Evolutionary conservation across 169 alveolate species (phyloP).

Genomic region (Cardiosporidium cionae): DNA sequence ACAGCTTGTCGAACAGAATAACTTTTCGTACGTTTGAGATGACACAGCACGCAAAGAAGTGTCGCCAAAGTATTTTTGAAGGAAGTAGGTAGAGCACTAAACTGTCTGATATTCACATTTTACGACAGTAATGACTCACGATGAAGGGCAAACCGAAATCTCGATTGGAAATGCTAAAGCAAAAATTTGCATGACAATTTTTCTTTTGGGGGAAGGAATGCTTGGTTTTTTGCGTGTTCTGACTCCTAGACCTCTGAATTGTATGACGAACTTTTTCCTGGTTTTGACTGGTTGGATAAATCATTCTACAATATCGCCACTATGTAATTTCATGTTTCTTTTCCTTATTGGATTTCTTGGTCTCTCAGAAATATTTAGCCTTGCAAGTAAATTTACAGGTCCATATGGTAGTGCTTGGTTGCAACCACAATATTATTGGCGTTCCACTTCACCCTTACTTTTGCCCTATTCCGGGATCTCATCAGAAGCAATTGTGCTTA

Average conservation of each 20-base stretch:
- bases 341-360: slow-evolving; percentile 12
- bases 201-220: background rate
- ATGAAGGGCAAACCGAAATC: too few species aligned
- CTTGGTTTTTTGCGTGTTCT: slow-evolving; percentile 7
- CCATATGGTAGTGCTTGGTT: slow-evolving; percentile 23
- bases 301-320: background rate
- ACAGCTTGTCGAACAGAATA: too few species aligned
- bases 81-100: too few species aligned
- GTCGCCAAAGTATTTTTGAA: too few species aligned
- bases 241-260: slow-evolving; percentile 17
- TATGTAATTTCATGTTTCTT: background rate
- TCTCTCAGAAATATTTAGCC: slow-evolving; percentile 13
- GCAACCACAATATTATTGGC: slow-evolving; percentile 27
- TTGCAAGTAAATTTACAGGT: slow-evolving; percentile 21
- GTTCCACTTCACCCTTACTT: slow-evolving; percentile 7
- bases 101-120: too few species aligned
- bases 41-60: too few species aligned
- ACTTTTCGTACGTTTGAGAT: too few species aligned
- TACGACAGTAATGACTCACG: too few species aligned
- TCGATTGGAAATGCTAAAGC: too few species aligned
- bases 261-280: slow-evolving; percentile 7
- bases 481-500: background rate
- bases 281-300: slow-evolving; percentile 7
- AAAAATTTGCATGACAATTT: background rate
- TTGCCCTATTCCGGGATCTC: too few species aligned